phyloP scores from a whole-genome alignment of 2,329 filamentous ascomycete genomes.

The Beauveria sp. region DNA sequence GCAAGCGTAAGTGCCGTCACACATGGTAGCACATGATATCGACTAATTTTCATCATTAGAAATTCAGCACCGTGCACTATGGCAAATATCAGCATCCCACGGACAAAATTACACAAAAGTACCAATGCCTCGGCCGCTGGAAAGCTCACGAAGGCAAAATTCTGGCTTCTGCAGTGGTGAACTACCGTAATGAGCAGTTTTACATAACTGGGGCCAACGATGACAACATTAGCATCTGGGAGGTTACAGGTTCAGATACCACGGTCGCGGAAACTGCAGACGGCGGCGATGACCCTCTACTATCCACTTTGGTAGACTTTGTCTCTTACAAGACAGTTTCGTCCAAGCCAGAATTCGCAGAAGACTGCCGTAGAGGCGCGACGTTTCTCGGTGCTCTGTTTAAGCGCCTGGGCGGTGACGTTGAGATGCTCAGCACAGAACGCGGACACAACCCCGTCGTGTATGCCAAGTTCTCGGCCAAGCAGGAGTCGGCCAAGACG shows the following conservation, averaged over 20 bases:
- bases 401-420: conserved; percentile 82
- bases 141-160: conserved; percentile 82
- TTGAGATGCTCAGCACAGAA: conserved; percentile 80
- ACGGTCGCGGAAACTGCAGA: conserved; percentile 29
- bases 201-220: conserved; percentile 94
- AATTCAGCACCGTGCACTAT: conserved; percentile 60
- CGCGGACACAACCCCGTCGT: conserved; percentile 86
- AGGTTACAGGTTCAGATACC: conserved; percentile 44
- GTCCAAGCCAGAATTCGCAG: conserved; percentile 74
- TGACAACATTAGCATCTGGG: conserved; percentile 82
- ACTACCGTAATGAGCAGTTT: conserved; percentile 64
- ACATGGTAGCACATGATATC: not conserved
- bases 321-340: conserved; percentile 90
- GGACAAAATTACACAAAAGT: conserved; percentile 64
- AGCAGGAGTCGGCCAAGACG: conserved; percentile 53
- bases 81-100: conserved; percentile 44
- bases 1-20: conserved; percentile 57
- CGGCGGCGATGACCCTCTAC: conserved; percentile 42
- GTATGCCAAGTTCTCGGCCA: conserved; percentile 78
- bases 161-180: conserved; percentile 71
- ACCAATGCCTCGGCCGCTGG: conserved; percentile 71
- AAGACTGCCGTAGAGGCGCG: conserved; percentile 87
- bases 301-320: conserved; percentile 74
- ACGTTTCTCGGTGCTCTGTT: conserved; percentile 86
- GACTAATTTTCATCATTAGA: conserved; percentile 30